Evolutionary conservation across 441 rosid species (phyloP).

Genomic region (Euphorbia celastroides): DNA sequence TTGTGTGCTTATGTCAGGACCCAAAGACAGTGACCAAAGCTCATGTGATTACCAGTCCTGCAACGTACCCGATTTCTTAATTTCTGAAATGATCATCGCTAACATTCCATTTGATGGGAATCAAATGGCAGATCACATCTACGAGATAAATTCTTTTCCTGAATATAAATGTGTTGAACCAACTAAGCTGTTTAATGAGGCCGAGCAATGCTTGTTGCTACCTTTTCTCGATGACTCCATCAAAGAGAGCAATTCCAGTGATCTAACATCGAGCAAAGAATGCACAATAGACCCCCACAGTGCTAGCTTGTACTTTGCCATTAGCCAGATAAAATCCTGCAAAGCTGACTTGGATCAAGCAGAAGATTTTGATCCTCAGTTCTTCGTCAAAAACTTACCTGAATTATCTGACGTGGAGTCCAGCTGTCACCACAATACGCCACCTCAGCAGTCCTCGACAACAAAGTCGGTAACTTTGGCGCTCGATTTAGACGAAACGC

Average conservation of each 20-base stretch:
- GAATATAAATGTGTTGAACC: conserved; percentile 64
- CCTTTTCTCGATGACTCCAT: conserved; percentile 73
- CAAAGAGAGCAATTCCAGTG: conserved; percentile 38
- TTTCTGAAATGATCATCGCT: conserved; percentile 73
- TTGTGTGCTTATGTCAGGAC: conserved; percentile 34
- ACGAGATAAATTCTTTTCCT: conserved; percentile 44
- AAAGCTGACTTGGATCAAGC: conserved; percentile 45
- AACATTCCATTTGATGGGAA: conserved; percentile 67
- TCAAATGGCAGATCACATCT: conserved; percentile 37
- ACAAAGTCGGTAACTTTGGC: conserved; percentile 69
- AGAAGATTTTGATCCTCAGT: conserved; percentile 78
- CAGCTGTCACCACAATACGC: conserved; percentile 37
- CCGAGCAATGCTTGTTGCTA: conserved; percentile 65
- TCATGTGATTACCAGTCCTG: conserved; percentile 55
- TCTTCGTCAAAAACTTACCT: conserved; percentile 66
- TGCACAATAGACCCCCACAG: conserved; percentile 34
- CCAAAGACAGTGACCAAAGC: conserved; percentile 43
- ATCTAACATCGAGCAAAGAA: conserved; percentile 42
- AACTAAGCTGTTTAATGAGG: conserved; percentile 45
- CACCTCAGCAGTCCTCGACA: conserved; percentile 37
- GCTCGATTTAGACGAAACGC: conserved; percentile 97
- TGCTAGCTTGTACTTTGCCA: conserved; percentile 53
- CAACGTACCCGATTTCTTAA: conserved; percentile 69
- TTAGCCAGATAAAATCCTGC: conserved; percentile 52
- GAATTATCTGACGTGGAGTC: conserved; percentile 80